phyloP scores from a whole-genome alignment of 495 filamentous ascomycete genomes.

The Aspergillus incahuasiensis region DNA sequence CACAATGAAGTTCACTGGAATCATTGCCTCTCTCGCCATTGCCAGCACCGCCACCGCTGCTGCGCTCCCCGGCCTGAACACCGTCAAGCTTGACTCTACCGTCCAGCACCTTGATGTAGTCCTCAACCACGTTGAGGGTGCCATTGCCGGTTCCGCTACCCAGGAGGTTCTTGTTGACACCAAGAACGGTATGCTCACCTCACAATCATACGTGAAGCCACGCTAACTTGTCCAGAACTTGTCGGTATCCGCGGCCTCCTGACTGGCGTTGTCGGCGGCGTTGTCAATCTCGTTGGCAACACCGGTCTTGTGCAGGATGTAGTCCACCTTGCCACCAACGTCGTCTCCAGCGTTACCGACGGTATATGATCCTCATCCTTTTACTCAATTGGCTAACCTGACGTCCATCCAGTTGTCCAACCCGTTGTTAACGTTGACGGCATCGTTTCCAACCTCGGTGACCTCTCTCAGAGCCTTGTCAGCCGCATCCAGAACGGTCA shows the following conservation, averaged over 20 bases:
- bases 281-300: background rate
- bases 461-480: constrained; percentile 9
- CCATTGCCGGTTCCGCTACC: background rate
- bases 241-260: background rate
- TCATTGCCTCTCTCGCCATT: constrained; percentile 13
- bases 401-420: constrained; percentile 4
- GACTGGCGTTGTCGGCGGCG: background rate
- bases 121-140: constrained; percentile 11
- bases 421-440: constrained; percentile 2
- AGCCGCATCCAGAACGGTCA: constrained; percentile 13
- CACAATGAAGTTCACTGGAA: constrained; percentile 42
- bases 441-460: constrained; percentile 3
- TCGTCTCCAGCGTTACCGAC: constrained; percentile 6
- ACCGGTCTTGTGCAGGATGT: constrained; percentile 1
- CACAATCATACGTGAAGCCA: background rate
- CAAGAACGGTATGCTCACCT: constrained; percentile 10
- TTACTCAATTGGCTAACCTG: background rate
- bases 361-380: constrained; percentile 1
- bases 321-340: constrained; percentile 3
- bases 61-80: constrained; percentile 17
- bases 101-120: constrained; percentile 10
- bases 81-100: constrained; percentile 8
- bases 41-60: constrained; percentile 20
- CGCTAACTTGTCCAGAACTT: constrained; percentile 3
- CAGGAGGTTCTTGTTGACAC: constrained; percentile 5